A percentile compares a stretch with the other conserved stretches of the same genome.
Evolutionary conservation across 768 basidiomycete species (phyloP).

Genomic region (Tremella fuciformis): DNA sequence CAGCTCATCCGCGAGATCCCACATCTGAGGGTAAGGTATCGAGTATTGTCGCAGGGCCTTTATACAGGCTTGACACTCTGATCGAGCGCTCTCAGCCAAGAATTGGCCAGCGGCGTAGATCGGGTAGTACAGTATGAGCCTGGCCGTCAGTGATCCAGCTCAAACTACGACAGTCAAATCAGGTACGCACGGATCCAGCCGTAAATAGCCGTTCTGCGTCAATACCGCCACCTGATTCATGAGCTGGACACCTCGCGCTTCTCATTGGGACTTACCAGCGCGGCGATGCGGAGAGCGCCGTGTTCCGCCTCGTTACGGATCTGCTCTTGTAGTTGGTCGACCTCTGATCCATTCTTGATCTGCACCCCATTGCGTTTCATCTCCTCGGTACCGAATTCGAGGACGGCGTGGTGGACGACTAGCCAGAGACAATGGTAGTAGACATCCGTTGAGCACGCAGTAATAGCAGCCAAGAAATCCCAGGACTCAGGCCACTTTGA

Average conservation of each 20-base stretch:
- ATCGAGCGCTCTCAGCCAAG: slow-evolving; percentile 75
- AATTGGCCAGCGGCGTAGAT: slow-evolving; percentile 79
- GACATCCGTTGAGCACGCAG: slow-evolving; percentile 55
- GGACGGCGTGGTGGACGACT: slow-evolving; percentile 72
- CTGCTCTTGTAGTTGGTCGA: slow-evolving; percentile 49
- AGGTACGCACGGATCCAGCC: slow-evolving; percentile 42
- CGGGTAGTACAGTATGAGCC: slow-evolving; percentile 83
- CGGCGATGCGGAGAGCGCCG: slow-evolving; percentile 80
- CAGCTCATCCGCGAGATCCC: slow-evolving; percentile 70
- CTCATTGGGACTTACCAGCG: slow-evolving; percentile 62
- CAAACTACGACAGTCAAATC: slow-evolving; percentile 2
- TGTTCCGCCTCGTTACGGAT: slow-evolving; percentile 68
- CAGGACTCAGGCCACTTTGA: slow-evolving; percentile 77
- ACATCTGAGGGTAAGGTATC: slow-evolving; percentile 64
- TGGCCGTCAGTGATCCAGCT: slow-evolving; percentile 56
- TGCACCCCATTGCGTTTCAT: slow-evolving; percentile 40
- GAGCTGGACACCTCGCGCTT: neutral
- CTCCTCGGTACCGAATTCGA: slow-evolving; percentile 80
- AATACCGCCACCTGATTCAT: slow-evolving; percentile 68
- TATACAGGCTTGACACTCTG: slow-evolving; percentile 79
- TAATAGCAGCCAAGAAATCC: slow-evolving; percentile 81
- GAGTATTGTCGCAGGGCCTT: slow-evolving; percentile 83
- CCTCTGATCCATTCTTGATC: slow-evolving; percentile 63
- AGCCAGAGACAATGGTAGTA: slow-evolving; percentile 93
- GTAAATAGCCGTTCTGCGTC: slow-evolving; percentile 79